Base-by-base conservation (phyloP, 208 protist genomes). In the Entamoeba moshkovskii region DNA sequence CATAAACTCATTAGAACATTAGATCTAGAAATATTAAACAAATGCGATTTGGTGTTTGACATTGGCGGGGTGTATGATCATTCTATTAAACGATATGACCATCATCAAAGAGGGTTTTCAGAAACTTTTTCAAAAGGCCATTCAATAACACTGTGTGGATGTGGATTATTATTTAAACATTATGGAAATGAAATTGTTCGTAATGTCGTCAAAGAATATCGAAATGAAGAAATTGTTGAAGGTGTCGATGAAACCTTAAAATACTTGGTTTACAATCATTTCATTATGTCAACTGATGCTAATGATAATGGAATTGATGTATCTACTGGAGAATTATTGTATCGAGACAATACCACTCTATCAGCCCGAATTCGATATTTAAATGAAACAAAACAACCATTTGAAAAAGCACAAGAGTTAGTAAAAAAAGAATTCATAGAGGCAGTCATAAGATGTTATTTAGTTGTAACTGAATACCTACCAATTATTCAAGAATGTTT, bases 121-220 rank as follows among this genome's bases (percentile, higher is more conserved):
- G 96, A 96, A 42, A 98, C 96, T 2, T 98, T 98, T 96, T 96
- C 94, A 47, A 96, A 95, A 16, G 95, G 92, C 6, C 97, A 97
- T 94, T 94, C 96, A 42, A 98, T 97, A n/a, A 98, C 97, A 49
- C 95, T 98, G 15, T 97, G 96, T 46, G 98, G 96, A 49, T 97
- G 97, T 5, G 98, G 98, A 42, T 95, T 99, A 47, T 95, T 99
- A 93, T 99, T 98, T 94, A 97, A 96, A 94, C 98, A 98, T 96
- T 98, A 97, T 96, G 98, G 98, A 46, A 97, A 97, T 42, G 97
- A 98, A 25, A 97, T 98, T 85, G 98, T 98, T 46, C 94, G 93
- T 38, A 52, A 93, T 45, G 96, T 97, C 94, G 94, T 97, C 16
- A 66, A 95, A 48, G 85, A 46, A 45, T 38, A 92, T 66, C 0